Evolutionary conservation across 805 yeast species (phyloP).

Genomic region (Pichia paraexigua): DNA sequence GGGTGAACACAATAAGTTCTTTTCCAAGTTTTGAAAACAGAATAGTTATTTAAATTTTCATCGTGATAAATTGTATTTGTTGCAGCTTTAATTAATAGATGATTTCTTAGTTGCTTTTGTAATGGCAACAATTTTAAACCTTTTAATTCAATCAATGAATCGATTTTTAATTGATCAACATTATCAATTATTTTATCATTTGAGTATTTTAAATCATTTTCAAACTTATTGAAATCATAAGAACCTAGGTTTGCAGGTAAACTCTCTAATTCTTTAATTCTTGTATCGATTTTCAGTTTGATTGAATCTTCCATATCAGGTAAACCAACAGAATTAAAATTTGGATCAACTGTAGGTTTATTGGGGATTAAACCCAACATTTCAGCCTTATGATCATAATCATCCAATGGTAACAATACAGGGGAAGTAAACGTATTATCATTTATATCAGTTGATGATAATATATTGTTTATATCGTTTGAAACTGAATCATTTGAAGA

Average conservation of each 20-base stretch:
- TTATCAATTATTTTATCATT: constrained; percentile 38
- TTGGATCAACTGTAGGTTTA: constrained; percentile 26
- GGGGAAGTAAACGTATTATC: background rate
- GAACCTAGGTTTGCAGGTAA: constrained; percentile 68
- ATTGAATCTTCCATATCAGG: constrained; percentile 45
- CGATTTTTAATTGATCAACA: constrained; percentile 53
- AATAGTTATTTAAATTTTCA: constrained; percentile 42
- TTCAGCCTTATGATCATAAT: constrained; percentile 32
- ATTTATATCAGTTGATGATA: background rate
- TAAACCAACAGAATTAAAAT: constrained; percentile 40
- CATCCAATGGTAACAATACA: constrained; percentile 18
- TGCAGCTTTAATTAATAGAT: constrained; percentile 34
- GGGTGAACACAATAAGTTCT: constrained; percentile 61
- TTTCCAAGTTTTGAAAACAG: constrained; percentile 57
- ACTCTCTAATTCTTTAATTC: constrained; percentile 54
- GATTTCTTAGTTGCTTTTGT: constrained; percentile 64
- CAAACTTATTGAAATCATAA: constrained; percentile 30
- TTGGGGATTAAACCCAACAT: constrained; percentile 31
- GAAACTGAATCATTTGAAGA: background rate
- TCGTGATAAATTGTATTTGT: constrained; percentile 43
- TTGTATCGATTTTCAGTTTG: constrained; percentile 43
- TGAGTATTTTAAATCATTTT: constrained; percentile 29
- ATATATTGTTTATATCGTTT: background rate
- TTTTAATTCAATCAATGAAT: constrained; percentile 63
- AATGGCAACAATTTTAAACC: constrained; percentile 55